Percentiles rank a stretch among this genome's conserved stretches.
Conservation (phyloP, 164 flowering plant genomes). For the Nymphaea thermarum region DNA sequence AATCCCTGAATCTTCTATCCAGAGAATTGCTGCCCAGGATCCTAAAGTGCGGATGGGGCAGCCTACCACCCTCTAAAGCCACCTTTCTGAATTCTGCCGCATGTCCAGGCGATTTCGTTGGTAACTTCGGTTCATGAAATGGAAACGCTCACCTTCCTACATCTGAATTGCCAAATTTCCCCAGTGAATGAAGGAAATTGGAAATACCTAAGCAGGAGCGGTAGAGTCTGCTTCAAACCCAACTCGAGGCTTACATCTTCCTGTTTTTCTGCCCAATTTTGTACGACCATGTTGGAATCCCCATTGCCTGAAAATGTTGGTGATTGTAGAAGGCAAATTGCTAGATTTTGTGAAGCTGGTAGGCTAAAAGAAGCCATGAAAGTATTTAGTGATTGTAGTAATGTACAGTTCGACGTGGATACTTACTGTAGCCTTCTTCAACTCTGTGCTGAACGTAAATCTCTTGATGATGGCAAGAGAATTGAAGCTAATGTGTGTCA, state of each 20-base stretch:
- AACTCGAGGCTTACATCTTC: slow-evolving; percentile 4
- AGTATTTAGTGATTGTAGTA: slow-evolving; percentile 14
- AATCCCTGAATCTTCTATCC: too few species aligned
- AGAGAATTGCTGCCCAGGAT: too few species aligned
- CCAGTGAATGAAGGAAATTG: neutral
- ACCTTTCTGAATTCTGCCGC: too few species aligned
- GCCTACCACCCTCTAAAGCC: too few species aligned
- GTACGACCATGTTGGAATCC: slow-evolving; percentile 1
- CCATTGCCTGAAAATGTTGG: slow-evolving; percentile 1
- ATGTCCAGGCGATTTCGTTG: too few species aligned
- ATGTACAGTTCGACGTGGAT: slow-evolving; percentile 20
- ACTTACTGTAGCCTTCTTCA: slow-evolving; percentile 38
- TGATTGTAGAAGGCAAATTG: slow-evolving; percentile 18
- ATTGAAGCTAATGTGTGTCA: slow-evolving; percentile 28
- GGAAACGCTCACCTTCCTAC: neutral
- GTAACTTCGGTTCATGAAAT: too few species aligned
- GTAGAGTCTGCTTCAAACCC: slow-evolving; percentile 9
- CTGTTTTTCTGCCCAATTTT: slow-evolving; percentile 4
- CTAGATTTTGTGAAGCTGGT: slow-evolving; percentile 35
- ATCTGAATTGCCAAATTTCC: neutral
- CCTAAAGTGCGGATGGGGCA: too few species aligned
- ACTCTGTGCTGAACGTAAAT: slow-evolving; percentile 47
- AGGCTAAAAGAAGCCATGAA: slow-evolving; percentile 36
- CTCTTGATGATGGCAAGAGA: slow-evolving; percentile 31
- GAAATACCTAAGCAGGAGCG: neutral